A percentile compares a stretch with the other conserved stretches of the same genome.
These are phyloP conservation scores for Coniferiporia weirii DNA, from an alignment of 1,284 basidiomycete species.

Conservation along the genomic window DNA sequence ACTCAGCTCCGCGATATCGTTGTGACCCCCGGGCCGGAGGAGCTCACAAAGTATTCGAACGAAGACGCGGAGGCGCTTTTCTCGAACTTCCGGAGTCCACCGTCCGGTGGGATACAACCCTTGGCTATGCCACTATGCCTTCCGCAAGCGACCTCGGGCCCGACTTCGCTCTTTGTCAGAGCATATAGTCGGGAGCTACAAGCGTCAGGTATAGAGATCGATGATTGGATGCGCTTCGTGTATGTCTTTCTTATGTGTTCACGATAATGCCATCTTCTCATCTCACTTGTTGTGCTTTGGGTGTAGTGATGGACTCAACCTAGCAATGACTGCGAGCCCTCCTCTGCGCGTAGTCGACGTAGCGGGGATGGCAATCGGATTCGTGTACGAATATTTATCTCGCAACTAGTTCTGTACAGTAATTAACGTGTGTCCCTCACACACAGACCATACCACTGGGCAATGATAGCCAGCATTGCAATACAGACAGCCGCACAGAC, in stretches of 20 bases:
- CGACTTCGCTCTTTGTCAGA: neutral
- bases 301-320: conserved; percentile 14
- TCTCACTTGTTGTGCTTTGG: neutral
- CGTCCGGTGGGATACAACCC: neutral
- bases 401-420: neutral
- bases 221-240: conserved; percentile 7
- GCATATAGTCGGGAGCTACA: conserved; percentile 5
- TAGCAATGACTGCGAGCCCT: neutral
- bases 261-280: neutral
- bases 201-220: neutral
- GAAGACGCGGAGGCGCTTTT: conserved; percentile 1
- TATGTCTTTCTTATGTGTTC: neutral
- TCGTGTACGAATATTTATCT: neutral
- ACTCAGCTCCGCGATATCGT: neutral
- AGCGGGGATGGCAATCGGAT: neutral
- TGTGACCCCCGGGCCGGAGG: neutral
- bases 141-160: neutral
- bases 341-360: neutral
- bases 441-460: too few relatives aligned
- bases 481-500: too few relatives aligned
- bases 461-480: too few relatives aligned
- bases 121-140: conserved; percentile 3
- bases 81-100: neutral
- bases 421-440: too few relatives aligned
- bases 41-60: neutral